phyloP scores from a whole-genome alignment of 176 grass and related monocot species.

The Leersia perrieri region DNA sequence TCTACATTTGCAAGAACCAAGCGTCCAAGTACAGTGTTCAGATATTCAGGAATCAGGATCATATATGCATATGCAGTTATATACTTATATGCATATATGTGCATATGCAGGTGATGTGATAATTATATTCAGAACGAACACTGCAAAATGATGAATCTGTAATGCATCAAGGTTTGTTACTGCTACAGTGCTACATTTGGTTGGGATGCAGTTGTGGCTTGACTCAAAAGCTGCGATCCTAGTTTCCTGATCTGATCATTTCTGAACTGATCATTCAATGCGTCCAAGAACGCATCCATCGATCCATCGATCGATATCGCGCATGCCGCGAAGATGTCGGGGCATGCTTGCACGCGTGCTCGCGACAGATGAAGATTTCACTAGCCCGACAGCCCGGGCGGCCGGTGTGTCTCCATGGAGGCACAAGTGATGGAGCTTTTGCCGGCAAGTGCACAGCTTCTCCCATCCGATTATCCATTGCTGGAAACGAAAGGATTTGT shows the following conservation, averaged over 20 bases:
- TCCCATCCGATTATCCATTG: conserved; percentile 12
- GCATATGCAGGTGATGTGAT: no score
- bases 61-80: no score
- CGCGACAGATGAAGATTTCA: background rate
- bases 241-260: background rate
- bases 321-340: conserved; percentile 30
- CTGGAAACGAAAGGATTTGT: conserved; percentile 33
- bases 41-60: no score
- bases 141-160: no score
- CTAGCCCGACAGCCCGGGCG: no score
- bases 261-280: background rate
- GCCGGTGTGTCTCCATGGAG: conserved; percentile 6
- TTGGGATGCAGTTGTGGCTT: no score
- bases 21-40: no score
- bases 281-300: background rate
- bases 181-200: no score
- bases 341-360: conserved; percentile 32
- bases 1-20: no score
- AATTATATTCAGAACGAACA: no score
- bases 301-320: background rate
- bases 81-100: no score
- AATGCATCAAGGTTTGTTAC: no score
- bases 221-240: background rate
- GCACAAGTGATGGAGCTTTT: conserved; percentile 32
- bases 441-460: background rate